Evolutionary conservation across 2,329 filamentous ascomycete species (phyloP), one percentile per base, ranked within the genome.

Genomic region (Diaporthe humulicola): DNA sequence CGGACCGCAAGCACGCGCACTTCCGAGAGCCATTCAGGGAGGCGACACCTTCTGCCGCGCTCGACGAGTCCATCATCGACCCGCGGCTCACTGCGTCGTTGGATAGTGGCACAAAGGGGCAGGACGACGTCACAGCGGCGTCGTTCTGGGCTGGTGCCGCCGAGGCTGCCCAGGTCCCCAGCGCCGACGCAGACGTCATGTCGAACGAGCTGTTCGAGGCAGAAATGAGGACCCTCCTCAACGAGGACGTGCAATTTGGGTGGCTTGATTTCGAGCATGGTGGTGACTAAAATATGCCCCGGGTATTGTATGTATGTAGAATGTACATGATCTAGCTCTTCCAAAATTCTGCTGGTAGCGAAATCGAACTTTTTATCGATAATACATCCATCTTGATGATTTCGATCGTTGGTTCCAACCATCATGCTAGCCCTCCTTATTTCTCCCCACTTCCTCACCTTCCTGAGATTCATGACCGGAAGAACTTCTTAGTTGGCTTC

Each of bases 181-280:
- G 54, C 14, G 7, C 61, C 40, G 56, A 77, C 60, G 54, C 74
- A 1, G 76, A 76, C 12, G 75, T 67, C 38, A 77, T 79, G 36
- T 73, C 77, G 0, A 76, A 73, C 56, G 78, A 79, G 50, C 70
- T 78, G 17, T 78, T 79, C 17, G 78, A 78, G 38, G 78, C 78
- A 5, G 77, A 78, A 73, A 73, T 79, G 42, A 71, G 74, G 15
- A 77, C 75, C 19, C 76, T 78, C 22, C 71, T 79, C 2, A 74
- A 72, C 5, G 78, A 77, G 4, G 77, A 75, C 22, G 70, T 77
- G 3, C 75, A 79, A 15, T 79, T 78, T 57, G 78, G 77, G 1
- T 76, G 74, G 74, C 73, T 76, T 12, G 74, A 76, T 25, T 76
- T 76, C 52, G 74, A 76, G 25, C 69, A 70, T 0, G 67, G 52